These are phyloP conservation scores for Naematelia aurantialba DNA, from an alignment of 768 basidiomycete genomes.

Conservation along the genomic window DNA sequence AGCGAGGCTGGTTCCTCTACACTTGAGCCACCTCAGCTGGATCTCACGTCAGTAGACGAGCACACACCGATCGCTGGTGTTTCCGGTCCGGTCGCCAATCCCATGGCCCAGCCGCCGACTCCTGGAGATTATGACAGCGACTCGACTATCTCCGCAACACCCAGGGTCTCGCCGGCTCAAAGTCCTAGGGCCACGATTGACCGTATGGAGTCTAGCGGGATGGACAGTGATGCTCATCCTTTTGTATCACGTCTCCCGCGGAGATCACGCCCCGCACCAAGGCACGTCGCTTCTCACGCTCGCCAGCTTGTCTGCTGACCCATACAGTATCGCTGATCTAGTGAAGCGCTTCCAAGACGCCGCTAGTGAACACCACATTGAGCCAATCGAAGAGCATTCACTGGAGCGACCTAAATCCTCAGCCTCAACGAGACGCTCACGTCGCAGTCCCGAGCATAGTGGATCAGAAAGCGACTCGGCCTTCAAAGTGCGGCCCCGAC, in stretches of 20 bases:
- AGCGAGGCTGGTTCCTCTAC: neutral
- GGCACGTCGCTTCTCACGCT: constrained; percentile 20
- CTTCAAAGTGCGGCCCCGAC: constrained; percentile 28
- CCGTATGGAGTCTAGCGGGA: constrained; percentile 41
- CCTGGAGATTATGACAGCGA: constrained; percentile 50
- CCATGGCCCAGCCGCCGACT: constrained; percentile 12
- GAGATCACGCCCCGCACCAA: constrained; percentile 43
- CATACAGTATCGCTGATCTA: constrained; percentile 66
- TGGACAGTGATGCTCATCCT: constrained; percentile 36
- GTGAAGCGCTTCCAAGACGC: constrained; percentile 56
- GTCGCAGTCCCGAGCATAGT: constrained; percentile 12
- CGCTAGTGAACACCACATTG: constrained; percentile 12
- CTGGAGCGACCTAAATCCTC: constrained; percentile 26
- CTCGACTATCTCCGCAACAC: constrained; percentile 51
- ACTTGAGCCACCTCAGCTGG: constrained; percentile 1
- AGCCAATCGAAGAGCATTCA: constrained; percentile 13
- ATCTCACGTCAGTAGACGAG: constrained; percentile 11
- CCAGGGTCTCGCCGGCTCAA: constrained; percentile 8
- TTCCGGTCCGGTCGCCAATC: constrained; percentile 12
- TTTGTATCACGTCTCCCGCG: constrained; percentile 49
- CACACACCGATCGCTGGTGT: constrained; percentile 29
- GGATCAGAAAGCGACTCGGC: constrained; percentile 83
- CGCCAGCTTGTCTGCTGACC: neutral
- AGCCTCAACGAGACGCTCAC: constrained; percentile 22
- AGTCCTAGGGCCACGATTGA: neutral